Evolutionary conservation across 257 asterid species (phyloP).

Genomic region (Agastache rugosa): DNA sequence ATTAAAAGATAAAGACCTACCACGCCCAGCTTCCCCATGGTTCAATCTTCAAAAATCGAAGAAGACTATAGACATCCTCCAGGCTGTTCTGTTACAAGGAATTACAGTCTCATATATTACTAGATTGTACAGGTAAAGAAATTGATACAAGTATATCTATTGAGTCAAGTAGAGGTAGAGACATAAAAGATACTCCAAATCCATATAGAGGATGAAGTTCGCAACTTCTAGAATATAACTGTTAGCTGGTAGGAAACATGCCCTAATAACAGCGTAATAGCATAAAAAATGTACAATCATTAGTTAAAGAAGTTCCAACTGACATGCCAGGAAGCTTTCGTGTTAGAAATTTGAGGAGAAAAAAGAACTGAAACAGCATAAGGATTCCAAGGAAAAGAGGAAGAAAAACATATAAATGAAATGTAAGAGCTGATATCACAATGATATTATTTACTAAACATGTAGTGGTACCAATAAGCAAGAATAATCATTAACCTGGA

Average conservation of each 20-base stretch:
- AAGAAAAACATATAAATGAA: slow-evolving; percentile 13
- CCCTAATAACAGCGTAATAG: slow-evolving; percentile 10
- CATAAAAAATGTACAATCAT: slow-evolving; percentile 22
- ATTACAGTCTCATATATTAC: slow-evolving; percentile 29
- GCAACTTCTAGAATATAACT: slow-evolving; percentile 20
- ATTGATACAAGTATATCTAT: slow-evolving; percentile 17
- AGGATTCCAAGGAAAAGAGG: slow-evolving; percentile 24
- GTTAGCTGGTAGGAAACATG: slow-evolving; percentile 1
- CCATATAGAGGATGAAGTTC: slow-evolving; percentile 21
- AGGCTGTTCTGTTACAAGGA: slow-evolving; percentile 76
- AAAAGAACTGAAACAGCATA: background rate
- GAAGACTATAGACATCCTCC: slow-evolving; percentile 94
- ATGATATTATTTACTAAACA: background rate
- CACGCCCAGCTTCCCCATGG: slow-evolving; percentile 99
- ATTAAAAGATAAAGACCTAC: slow-evolving; percentile 51
- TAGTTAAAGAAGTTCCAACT: slow-evolving; percentile 16
- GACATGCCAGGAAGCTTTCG: slow-evolving; percentile 24
- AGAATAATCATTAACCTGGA: slow-evolving; percentile 65
- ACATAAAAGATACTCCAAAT: slow-evolving; percentile 1
- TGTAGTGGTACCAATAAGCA: slow-evolving; percentile 17
- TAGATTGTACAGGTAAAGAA: slow-evolving; percentile 25
- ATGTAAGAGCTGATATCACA: slow-evolving; percentile 19
- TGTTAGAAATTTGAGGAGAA: slow-evolving; percentile 5
- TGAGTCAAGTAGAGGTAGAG: slow-evolving; percentile 3
- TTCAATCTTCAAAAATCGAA: slow-evolving; percentile 92